phyloP scores from a whole-genome alignment of 140 eudicot genomes.

The Ambrosia hybrid region DNA sequence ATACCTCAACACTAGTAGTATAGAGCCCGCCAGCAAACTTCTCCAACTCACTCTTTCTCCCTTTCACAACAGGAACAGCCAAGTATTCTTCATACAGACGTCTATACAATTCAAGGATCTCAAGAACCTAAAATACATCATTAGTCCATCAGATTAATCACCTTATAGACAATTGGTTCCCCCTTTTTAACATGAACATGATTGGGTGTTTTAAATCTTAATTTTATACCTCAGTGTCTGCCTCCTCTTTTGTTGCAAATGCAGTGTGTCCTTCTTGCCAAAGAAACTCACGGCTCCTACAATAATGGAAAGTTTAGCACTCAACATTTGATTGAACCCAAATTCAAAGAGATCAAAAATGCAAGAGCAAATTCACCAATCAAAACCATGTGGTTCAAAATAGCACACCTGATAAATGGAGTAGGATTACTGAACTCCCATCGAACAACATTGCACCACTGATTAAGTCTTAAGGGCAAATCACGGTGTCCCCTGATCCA shows the following conservation, averaged over 20 bases:
- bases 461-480: slow-evolving; percentile 84
- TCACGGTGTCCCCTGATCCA: slow-evolving; percentile 99
- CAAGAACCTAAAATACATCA: slow-evolving; percentile 63
- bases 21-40: slow-evolving; percentile 99
- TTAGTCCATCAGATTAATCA: background rate
- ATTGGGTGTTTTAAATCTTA: background rate
- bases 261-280: slow-evolving; percentile 99
- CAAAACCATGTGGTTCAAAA: slow-evolving; percentile 1
- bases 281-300: slow-evolving; percentile 94
- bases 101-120: slow-evolving; percentile 80
- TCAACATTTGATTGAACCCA: background rate
- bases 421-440: slow-evolving; percentile 99
- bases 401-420: slow-evolving; percentile 92
- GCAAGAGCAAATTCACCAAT: too few relatives aligned
- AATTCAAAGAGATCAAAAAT: background rate
- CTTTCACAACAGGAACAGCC: slow-evolving; percentile 95
- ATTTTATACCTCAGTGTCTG: slow-evolving; percentile 80
- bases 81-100: slow-evolving; percentile 86
- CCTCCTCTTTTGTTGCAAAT: slow-evolving; percentile 87
- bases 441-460: slow-evolving; percentile 98
- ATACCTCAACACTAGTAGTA: slow-evolving; percentile 94
- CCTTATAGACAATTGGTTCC: background rate
- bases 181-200: background rate
- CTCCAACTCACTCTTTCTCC: slow-evolving; percentile 89
- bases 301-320: slow-evolving; percentile 13